These are phyloP conservation scores for Vitis rotundifolia DNA, from an alignment of 164 flowering plant species.

Conservation along the genomic window DNA sequence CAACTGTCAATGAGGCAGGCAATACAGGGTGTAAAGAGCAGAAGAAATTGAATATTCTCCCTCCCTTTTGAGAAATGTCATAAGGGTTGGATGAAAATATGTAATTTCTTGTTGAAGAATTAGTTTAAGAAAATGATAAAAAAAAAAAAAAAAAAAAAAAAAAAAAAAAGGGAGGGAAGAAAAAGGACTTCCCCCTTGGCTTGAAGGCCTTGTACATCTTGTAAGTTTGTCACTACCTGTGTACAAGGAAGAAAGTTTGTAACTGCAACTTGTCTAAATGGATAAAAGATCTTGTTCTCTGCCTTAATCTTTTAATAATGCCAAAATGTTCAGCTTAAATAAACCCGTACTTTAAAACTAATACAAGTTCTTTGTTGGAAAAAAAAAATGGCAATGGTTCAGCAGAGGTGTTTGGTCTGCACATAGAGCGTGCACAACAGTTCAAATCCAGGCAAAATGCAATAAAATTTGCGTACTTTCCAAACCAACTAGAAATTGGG, in stretches of 20 bases:
- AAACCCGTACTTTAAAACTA: not conserved
- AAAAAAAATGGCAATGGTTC: no score
- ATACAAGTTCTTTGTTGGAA: no score
- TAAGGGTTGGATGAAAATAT: conserved; percentile 6
- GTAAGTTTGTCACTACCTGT: conserved; percentile 11
- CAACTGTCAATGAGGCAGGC: conserved; percentile 21
- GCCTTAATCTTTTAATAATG: not conserved
- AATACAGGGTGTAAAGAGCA: conserved; percentile 18
- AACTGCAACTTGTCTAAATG: conserved; percentile 9
- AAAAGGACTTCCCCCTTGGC: conserved; percentile 4
- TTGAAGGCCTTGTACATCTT: conserved; percentile 28
- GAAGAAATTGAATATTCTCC: not conserved
- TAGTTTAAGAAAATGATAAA: not conserved
- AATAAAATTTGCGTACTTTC: no score
- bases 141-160: not conserved
- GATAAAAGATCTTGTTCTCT: not conserved
- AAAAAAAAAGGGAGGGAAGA: not conserved
- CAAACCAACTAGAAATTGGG: no score
- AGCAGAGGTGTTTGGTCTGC: no score
- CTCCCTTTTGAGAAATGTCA: conserved; percentile 10
- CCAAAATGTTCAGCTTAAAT: not conserved
- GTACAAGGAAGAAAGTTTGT: conserved; percentile 20
- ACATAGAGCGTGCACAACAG: no score
- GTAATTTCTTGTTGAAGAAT: conserved; percentile 13
- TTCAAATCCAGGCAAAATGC: no score